Base-by-base conservation (phyloP, 2,329 filamentous ascomycete species). In the Berkeleyomyces basicola region DNA sequence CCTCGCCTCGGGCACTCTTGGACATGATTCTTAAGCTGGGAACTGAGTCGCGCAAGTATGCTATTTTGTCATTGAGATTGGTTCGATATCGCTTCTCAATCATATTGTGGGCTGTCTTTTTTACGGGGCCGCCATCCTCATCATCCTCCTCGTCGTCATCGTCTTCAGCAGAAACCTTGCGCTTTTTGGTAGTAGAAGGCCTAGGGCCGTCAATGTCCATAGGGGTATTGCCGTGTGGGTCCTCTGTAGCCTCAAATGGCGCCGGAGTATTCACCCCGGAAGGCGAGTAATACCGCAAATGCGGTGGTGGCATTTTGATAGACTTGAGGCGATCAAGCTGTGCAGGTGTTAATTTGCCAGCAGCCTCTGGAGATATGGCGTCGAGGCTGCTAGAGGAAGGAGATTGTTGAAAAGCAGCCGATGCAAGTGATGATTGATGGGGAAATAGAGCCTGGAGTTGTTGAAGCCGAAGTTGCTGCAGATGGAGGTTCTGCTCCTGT, bases 41-140 rank as follows among this genome's bases (percentile, higher is more conserved):
- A 11, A 97, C 90, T 70, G 90, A 95, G 72, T 96, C 90, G 68
- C 91, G 82, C 66, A 97, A 77, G 64, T 91, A 90, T 55, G 90
- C 87, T 69, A 97, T 97, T 76, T 97, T 97, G 71, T 96, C 92
- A 70, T 97, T 97, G 63, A 97, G 79, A 70, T 97, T 97, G 61
- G 89, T 96, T 69, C 92, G 85, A 73, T 97, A 97, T 67, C 92
- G 80, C 79, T 96, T 97, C 75, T 97, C 92, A 66, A 97, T 96
- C 80, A 97, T 93, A 73, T 96, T 97, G 74, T 97, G 92, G 1
- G 92, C 90, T 40, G 91, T 95, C 79, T 96, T 96, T 79, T 96
- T 96, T 64, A 75, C 68, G 4, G 74, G 74, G 65, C 69, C 67
- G 60, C 79, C 84, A 68, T 77, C 81, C 67, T 79, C 80, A 59